A percentile compares a stretch with the other conserved stretches of the same genome.
phyloP scores from a whole-genome alignment of 306 rosid species.

The Echinosophora koreensis region DNA sequence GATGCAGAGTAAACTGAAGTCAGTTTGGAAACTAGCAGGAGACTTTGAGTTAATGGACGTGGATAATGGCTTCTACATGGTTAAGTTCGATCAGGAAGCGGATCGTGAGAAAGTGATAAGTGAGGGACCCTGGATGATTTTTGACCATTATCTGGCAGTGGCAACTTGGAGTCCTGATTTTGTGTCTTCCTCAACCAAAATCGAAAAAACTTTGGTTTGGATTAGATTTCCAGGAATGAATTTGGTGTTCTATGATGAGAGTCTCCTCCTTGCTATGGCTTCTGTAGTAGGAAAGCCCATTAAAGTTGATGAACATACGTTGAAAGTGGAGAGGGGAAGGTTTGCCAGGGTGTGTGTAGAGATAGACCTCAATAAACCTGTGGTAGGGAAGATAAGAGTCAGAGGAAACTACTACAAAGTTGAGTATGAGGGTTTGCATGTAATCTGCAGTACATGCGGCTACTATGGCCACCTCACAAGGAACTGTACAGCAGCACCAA shows the following conservation, averaged over 20 bases:
- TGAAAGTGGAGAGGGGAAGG: not conserved
- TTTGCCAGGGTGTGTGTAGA: not conserved
- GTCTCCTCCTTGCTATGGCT: not conserved
- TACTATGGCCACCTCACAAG: not conserved
- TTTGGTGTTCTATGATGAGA: not conserved
- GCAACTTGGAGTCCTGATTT: no score
- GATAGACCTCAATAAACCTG: not conserved
- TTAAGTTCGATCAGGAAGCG: no score
- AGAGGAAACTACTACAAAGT: not conserved
- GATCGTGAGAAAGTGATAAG: no score
- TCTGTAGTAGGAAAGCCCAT: not conserved
- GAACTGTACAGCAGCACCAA: no score
- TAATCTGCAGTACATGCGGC: not conserved
- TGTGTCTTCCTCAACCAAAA: no score
- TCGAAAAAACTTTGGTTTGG: not conserved
- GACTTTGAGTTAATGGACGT: no score
- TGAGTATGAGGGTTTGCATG: not conserved
- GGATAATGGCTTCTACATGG: no score
- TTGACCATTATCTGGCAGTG: no score
- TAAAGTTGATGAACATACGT: not conserved
- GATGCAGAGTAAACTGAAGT: no score
- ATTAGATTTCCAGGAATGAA: not conserved
- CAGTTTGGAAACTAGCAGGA: no score
- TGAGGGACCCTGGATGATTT: no score
- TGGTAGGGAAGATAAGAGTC: not conserved